These are phyloP conservation scores for Aspergillus ibericus DNA, from an alignment of 2,329 filamentous ascomycete genomes.

Conservation along the genomic window DNA sequence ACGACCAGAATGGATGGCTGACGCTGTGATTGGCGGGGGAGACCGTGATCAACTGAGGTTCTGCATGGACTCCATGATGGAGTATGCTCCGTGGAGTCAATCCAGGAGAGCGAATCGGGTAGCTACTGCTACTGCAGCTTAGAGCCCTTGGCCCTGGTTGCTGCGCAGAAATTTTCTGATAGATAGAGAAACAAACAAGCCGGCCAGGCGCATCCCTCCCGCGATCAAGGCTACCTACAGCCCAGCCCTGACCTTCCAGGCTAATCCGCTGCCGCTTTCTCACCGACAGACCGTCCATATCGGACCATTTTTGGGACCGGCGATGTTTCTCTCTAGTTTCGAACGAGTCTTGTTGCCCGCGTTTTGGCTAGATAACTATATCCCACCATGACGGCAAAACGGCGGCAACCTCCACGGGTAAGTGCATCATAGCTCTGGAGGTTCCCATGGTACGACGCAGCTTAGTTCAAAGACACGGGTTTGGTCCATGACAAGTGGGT, in stretches of 20 bases:
- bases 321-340: background rate
- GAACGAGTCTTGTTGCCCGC: background rate
- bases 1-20: slow-evolving; percentile 16
- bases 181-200: slow-evolving; percentile 19
- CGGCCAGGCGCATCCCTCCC: background rate
- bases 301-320: slow-evolving; percentile 4
- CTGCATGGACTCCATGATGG: slow-evolving; percentile 21
- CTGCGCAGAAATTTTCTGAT: slow-evolving; percentile 17
- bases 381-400: background rate
- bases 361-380: background rate
- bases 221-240: background rate
- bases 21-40: slow-evolving; percentile 15
- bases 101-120: slow-evolving; percentile 22
- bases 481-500: background rate
- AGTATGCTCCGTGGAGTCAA: slow-evolving; percentile 8
- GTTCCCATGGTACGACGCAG: slow-evolving; percentile 15
- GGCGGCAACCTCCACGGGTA: slow-evolving; percentile 16
- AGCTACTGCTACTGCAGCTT: slow-evolving; percentile 12
- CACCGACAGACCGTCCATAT: slow-evolving; percentile 6
- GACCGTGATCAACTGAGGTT: slow-evolving; percentile 25
- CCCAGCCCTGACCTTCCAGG: background rate
- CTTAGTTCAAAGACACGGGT: background rate
- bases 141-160: slow-evolving; percentile 15
- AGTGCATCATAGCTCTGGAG: slow-evolving; percentile 15
- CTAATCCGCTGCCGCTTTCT: slow-evolving; percentile 1